A percentile compares a stretch with the other conserved stretches of the same genome.
Conservation (phyloP, 305 asterid genomes). For the Plantago lanceolata region DNA sequence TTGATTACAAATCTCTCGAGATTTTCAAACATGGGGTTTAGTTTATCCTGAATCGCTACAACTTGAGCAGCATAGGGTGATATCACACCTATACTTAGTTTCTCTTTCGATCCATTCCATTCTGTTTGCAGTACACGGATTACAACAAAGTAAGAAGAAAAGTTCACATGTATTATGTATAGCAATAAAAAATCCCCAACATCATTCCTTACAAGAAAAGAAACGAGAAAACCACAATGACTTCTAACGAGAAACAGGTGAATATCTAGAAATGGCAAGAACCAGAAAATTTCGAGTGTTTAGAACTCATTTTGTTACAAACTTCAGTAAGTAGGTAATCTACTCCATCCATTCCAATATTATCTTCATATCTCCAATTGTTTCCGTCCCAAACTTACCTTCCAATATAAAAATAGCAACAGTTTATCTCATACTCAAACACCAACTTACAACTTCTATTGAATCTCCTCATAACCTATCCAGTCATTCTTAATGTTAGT, state of each 20-base stretch:
- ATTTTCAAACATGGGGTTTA: slow-evolving; percentile 31
- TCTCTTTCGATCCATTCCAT: slow-evolving; percentile 46
- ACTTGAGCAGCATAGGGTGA: slow-evolving; percentile 83
- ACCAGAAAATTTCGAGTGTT: no score
- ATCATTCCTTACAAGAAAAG: background rate
- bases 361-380: no score
- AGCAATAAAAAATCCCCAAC: background rate
- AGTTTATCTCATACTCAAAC: no score
- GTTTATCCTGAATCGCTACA: slow-evolving; percentile 40
- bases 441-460: no score
- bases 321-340: background rate
- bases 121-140: slow-evolving; percentile 30
- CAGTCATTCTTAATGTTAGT: no score
- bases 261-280: background rate
- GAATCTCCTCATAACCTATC: no score
- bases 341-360: no score
- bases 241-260: background rate
- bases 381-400: no score
- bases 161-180: no score
- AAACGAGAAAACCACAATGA: background rate
- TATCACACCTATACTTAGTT: slow-evolving; percentile 55
- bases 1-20: slow-evolving; percentile 38
- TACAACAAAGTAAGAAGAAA: slow-evolving; percentile 1
- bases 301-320: no score
- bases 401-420: no score